phyloP scores from a whole-genome alignment of 164 flowering plant genomes.

The Chimonanthus salicifolius region DNA sequence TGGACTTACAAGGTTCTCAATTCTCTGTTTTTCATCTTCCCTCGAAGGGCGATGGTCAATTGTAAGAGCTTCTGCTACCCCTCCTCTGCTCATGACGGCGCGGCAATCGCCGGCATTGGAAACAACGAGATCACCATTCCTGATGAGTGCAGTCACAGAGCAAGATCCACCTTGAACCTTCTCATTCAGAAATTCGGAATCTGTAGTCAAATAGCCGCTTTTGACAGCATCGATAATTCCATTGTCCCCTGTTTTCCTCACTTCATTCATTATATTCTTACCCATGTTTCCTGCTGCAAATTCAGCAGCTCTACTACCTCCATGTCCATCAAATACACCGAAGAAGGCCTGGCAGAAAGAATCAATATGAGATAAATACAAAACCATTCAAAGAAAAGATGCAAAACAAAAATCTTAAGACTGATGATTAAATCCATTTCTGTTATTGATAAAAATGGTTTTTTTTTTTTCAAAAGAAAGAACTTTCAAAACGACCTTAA shows the following conservation, averaged over 20 bases:
- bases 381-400: too few relatives aligned
- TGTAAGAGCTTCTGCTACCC: conserved; percentile 77
- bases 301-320: conserved; percentile 75
- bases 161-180: conserved; percentile 60
- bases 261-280: conserved; percentile 40
- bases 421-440: too few relatives aligned
- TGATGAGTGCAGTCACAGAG: conserved; percentile 69
- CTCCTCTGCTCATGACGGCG: conserved; percentile 70
- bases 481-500: too few relatives aligned
- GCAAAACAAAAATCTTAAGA: too few relatives aligned
- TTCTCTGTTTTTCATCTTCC: conserved; percentile 53
- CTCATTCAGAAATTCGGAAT: conserved; percentile 48
- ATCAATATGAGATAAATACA: neutral
- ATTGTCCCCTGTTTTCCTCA: conserved; percentile 27
- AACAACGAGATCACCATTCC: conserved; percentile 48
- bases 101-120: conserved; percentile 95
- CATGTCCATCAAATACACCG: conserved; percentile 98
- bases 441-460: too few relatives aligned
- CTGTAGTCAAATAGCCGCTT: conserved; percentile 56
- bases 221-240: conserved; percentile 45
- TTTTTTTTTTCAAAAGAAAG: too few relatives aligned
- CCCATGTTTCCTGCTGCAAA: conserved; percentile 78
- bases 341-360: conserved; percentile 45
- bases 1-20: conserved; percentile 47
- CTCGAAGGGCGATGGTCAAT: conserved; percentile 73